phyloP scores from a whole-genome alignment of 129 eudicot species.

The Mikania micrantha region DNA sequence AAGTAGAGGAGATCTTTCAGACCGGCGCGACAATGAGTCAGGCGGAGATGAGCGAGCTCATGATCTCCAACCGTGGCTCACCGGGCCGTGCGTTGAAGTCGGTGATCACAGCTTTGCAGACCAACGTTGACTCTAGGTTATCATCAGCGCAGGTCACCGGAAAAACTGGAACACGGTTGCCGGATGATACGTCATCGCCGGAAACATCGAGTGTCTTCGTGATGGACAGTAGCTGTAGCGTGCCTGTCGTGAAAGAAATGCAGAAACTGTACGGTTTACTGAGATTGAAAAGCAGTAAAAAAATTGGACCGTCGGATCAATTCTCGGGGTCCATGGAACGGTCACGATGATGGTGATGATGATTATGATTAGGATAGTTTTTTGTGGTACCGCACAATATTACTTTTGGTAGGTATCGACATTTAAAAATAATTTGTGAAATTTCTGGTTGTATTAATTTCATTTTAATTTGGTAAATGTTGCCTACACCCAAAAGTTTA shows the following conservation, averaged over 20 bases:
- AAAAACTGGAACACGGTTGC: neutral
- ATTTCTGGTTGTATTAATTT: neutral
- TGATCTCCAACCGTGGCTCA: constrained; percentile 69
- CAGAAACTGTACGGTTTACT: constrained; percentile 27
- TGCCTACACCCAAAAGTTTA: constrained; percentile 12
- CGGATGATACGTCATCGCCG: constrained; percentile 18
- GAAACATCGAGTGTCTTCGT: constrained; percentile 27
- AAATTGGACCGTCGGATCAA: constrained; percentile 44
- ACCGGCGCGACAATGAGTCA: constrained; percentile 64
- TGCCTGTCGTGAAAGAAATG: constrained; percentile 42
- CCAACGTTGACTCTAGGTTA: constrained; percentile 24
- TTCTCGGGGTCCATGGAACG: constrained; percentile 34
- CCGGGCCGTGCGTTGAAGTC: constrained; percentile 77
- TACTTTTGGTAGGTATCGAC: neutral
- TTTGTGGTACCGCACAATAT: neutral
- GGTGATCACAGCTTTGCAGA: constrained; percentile 65
- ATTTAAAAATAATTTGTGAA: constrained; percentile 26
- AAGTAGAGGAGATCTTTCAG: neutral
- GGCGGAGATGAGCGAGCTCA: constrained; percentile 76
- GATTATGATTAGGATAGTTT: neutral
- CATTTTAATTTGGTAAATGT: constrained; percentile 13
- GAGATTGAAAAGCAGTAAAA: constrained; percentile 31
- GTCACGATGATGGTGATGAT: constrained; percentile 17
- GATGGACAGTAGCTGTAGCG: constrained; percentile 48
- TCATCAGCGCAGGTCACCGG: neutral